These are phyloP conservation scores for Candida odintsovae DNA, from an alignment of 805 yeast species.

Conservation along the genomic window DNA sequence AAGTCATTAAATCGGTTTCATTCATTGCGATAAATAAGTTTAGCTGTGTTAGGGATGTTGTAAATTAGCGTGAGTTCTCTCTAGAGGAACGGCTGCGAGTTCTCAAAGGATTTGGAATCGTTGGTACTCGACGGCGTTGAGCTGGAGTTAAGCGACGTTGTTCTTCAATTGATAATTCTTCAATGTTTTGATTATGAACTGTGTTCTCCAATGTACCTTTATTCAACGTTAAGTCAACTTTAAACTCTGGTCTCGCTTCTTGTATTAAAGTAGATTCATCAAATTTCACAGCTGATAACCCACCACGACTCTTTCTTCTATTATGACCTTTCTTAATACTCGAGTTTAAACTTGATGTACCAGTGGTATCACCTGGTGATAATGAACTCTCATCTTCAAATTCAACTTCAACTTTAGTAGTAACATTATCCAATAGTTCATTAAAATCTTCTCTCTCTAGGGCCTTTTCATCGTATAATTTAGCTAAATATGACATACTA, in stretches of 20 bases:
- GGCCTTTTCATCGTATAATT: constrained; percentile 4
- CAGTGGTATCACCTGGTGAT: constrained; percentile 2
- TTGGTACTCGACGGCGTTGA: constrained; percentile 23
- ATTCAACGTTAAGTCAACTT: neutral
- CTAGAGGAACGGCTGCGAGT: constrained; percentile 24
- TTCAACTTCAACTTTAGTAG: constrained; percentile 13
- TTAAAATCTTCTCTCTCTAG: constrained; percentile 10
- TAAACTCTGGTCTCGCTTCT: neutral
- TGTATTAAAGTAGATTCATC: constrained; percentile 9
- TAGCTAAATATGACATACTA: constrained; percentile 10
- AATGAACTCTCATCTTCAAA: constrained; percentile 9
- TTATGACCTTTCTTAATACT: constrained; percentile 16
- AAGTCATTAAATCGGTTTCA: neutral
- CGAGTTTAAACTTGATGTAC: neutral
- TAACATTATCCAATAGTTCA: constrained; percentile 19
- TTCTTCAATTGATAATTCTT: neutral
- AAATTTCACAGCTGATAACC: constrained; percentile 20
- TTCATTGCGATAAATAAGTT: neutral
- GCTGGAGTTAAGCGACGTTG: constrained; percentile 15
- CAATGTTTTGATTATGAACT: neutral
- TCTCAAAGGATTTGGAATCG: constrained; percentile 21
- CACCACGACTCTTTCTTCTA: constrained; percentile 24
- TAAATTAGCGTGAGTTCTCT: constrained; percentile 15
- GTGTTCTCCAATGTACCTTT: neutral
- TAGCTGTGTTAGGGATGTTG: too few relatives aligned